Evolutionary conservation across 1,139 yeast species (phyloP), one percentile per base, ranked within the genome.

Genomic region (Scheffersomyces insectosa): DNA sequence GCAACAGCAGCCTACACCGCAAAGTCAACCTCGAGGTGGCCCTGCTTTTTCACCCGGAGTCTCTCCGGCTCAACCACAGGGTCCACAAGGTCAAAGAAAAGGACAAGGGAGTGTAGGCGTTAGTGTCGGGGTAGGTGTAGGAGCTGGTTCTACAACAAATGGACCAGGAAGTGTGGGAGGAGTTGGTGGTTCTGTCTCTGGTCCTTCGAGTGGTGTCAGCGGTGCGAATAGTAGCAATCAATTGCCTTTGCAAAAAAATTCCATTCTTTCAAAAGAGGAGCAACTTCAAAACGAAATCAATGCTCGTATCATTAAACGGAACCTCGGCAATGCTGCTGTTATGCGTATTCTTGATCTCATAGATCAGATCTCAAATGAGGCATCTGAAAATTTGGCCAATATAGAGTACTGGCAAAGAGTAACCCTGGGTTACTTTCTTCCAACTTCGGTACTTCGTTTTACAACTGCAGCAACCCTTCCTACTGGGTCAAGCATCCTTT

Each of bases 281-380:
- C 65, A 57, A 39, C 43, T 56, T 31, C 72, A 66, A 43, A 66
- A 60, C 42, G 75, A 70, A 40, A 43, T 68, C 8, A 70, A 70
- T 44, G 59, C 71, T 5, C 62, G 71, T 39, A 60, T 72, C 12
- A 60, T 69, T 47, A 70, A 70, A 46, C 55, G 77, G 25, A 72
- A 72, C 47, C 46, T 72, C 39, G 79, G 78, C 3, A 73, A 72
- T 57, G 74, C 78, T n/a, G 77, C 70, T 11, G 70, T 67, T 28
- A 60, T 74, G 51, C 57, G 77, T 31, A 56, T 72, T 8, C 59
- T 70, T 36, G 75, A 70, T 43, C 56, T 71, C 16, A 55, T 71
- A 14, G 77, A 71, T 36, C 71, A 65, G 43, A 56, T 70, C 3
- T 58, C 66, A n/a, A 61, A 57, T 41, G 78, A 73, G 44, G 54